Conservation (phyloP, 441 rosid genomes). For the Biscutella laevigata region DNA sequence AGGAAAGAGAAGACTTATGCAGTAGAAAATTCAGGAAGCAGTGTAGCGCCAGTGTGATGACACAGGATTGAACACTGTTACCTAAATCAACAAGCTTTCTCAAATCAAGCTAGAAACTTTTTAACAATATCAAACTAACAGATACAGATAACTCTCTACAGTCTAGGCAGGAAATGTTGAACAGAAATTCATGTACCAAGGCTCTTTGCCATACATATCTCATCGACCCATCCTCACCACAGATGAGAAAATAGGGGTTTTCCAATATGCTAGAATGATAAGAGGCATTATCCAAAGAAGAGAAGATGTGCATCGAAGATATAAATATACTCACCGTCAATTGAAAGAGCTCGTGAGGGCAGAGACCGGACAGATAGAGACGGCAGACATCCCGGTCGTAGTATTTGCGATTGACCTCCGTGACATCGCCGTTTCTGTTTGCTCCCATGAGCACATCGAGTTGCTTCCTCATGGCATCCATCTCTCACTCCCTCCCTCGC, state of each 20-base stretch:
- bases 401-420: conserved; percentile 91
- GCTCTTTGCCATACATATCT: background rate
- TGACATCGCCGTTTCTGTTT: conserved; percentile 91
- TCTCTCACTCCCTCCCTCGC: background rate
- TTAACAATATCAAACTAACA: background rate
- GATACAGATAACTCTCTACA: background rate
- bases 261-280: background rate
- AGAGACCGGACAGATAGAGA: conserved; percentile 83
- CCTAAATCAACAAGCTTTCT: conserved; percentile 12
- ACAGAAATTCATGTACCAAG: background rate
- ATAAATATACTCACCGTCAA: conserved; percentile 44
- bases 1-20: conserved; percentile 16
- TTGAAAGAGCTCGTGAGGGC: conserved; percentile 99
- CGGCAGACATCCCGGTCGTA: conserved; percentile 99
- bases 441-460: conserved; percentile 99
- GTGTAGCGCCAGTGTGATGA: conserved; percentile 13
- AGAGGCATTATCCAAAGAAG: background rate
- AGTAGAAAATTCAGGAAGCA: conserved; percentile 13
- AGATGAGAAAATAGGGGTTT: background rate
- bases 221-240: background rate
- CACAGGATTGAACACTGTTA: conserved; percentile 10
- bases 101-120: background rate
- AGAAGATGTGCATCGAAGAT: background rate
- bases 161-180: background rate
- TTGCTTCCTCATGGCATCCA: conserved; percentile 98